phyloP scores from a whole-genome alignment of 2,329 filamentous ascomycete genomes.

The Arthrocladium fulminans region DNA sequence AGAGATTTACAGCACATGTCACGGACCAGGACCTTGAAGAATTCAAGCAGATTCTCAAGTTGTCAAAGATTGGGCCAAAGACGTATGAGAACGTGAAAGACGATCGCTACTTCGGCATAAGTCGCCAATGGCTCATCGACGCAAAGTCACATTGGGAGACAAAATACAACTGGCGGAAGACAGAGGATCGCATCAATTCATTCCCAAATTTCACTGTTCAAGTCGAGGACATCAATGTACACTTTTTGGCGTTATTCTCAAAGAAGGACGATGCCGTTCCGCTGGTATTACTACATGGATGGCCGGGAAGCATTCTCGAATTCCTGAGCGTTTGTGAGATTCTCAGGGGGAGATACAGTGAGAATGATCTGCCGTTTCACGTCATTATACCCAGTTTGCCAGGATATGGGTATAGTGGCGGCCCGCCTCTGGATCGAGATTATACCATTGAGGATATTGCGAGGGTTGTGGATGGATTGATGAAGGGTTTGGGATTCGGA shows the following conservation, averaged over 20 bases:
- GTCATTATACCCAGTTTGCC: conserved; percentile 48
- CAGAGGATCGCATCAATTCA: conserved; percentile 38
- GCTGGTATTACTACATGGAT: conserved; percentile 47
- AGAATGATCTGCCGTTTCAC: conserved; percentile 47
- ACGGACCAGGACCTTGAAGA: conserved; percentile 38
- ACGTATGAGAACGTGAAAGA: conserved; percentile 42
- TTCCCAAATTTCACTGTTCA: conserved; percentile 43
- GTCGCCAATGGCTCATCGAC: conserved; percentile 38
- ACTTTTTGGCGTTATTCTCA: conserved; percentile 50
- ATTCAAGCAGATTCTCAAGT: conserved; percentile 39
- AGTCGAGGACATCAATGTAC: conserved; percentile 40
- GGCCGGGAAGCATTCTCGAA: conserved; percentile 47
- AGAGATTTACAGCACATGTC: conserved; percentile 37
- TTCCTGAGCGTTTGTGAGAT: conserved; percentile 45
- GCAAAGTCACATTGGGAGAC: conserved; percentile 38
- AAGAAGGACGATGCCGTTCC: conserved; percentile 42
- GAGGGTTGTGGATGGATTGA: conserved; percentile 42
- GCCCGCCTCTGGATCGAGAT: conserved; percentile 39
- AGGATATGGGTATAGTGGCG: conserved; percentile 45
- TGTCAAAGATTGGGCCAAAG: conserved; percentile 41
- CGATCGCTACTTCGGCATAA: conserved; percentile 37
- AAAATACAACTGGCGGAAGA: conserved; percentile 39
- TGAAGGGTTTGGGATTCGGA: conserved; percentile 46
- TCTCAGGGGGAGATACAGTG: conserved; percentile 39
- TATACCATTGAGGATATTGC: conserved; percentile 35